Conservation (phyloP, 208 protist species). For the Trypanosoma rangeli region DNA sequence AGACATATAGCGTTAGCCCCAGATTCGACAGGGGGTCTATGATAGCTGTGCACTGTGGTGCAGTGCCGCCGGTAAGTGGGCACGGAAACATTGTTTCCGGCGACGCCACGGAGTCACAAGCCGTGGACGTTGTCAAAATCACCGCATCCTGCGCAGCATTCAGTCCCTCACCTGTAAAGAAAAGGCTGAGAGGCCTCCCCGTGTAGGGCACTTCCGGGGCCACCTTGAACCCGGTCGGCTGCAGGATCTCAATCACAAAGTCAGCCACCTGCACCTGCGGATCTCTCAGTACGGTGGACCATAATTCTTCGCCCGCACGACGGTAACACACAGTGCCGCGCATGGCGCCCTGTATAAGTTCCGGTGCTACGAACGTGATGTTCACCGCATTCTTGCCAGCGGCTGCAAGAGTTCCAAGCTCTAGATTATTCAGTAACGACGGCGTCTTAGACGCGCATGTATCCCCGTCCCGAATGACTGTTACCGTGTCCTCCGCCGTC, state of each 20-base stretch:
- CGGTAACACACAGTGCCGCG: conserved; percentile 81
- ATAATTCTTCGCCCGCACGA: conserved; percentile 37
- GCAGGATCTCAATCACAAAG: conserved; percentile 80
- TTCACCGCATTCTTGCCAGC: conserved; percentile 22
- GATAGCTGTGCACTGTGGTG: conserved; percentile 52
- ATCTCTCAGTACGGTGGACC: conserved; percentile 54
- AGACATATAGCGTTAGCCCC: conserved; percentile 54
- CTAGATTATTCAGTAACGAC: conserved; percentile 61
- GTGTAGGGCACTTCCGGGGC: conserved; percentile 37
- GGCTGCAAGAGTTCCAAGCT: conserved; percentile 38
- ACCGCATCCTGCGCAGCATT: conserved; percentile 51
- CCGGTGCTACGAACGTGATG: conserved; percentile 63
- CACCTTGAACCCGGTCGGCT: conserved; percentile 73
- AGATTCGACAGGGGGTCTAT: conserved; percentile 62
- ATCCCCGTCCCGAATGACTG: conserved; percentile 47
- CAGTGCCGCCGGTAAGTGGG: conserved; percentile 1
- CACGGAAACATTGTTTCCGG: conserved; percentile 23
- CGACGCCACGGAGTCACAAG: neutral
- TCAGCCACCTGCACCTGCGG: conserved; percentile 32
- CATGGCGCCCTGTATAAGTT: conserved; percentile 49
- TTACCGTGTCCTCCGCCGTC: conserved; percentile 45
- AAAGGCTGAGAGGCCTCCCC: conserved; percentile 49
- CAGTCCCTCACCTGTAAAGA: conserved; percentile 66
- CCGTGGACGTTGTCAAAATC: conserved; percentile 47
- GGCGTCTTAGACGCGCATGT: conserved; percentile 55